phyloP scores from a whole-genome alignment of 108 stramenopile species.

The Schizochytrium sp. region DNA sequence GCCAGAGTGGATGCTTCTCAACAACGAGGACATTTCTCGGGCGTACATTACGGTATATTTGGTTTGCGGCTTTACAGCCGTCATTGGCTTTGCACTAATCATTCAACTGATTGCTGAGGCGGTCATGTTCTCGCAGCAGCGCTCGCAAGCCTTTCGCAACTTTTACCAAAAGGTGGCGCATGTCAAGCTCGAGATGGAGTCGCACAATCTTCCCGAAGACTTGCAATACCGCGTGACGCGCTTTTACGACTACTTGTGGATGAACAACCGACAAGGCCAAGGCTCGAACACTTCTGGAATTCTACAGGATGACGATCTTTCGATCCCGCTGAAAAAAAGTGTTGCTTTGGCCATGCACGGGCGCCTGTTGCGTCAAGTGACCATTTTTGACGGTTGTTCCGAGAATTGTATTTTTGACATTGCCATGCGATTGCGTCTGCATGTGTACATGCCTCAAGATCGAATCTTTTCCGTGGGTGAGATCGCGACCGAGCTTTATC shows the following conservation, averaged over 20 bases:
- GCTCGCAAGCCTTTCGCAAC: background rate
- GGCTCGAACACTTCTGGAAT: background rate
- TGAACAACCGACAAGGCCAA: background rate
- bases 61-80: background rate
- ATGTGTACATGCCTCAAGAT: background rate
- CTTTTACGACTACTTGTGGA: constrained; percentile 11
- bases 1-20: background rate
- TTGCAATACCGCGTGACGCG: background rate
- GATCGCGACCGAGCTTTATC: background rate
- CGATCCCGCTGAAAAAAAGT: background rate
- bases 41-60: background rate
- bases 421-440: background rate
- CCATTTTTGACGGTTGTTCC: background rate
- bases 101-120: background rate
- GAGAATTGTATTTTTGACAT: background rate
- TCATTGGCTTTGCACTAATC: background rate
- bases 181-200: background rate
- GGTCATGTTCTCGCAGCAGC: background rate
- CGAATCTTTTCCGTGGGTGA: background rate
- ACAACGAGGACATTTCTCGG: background rate
- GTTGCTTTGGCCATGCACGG: constrained; percentile 12
- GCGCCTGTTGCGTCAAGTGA: background rate
- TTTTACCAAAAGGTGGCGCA: background rate
- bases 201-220: background rate
- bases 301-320: background rate